These are phyloP conservation scores for Akebia trifoliata DNA, from an alignment of 164 flowering plant genomes.

Conservation along the genomic window DNA sequence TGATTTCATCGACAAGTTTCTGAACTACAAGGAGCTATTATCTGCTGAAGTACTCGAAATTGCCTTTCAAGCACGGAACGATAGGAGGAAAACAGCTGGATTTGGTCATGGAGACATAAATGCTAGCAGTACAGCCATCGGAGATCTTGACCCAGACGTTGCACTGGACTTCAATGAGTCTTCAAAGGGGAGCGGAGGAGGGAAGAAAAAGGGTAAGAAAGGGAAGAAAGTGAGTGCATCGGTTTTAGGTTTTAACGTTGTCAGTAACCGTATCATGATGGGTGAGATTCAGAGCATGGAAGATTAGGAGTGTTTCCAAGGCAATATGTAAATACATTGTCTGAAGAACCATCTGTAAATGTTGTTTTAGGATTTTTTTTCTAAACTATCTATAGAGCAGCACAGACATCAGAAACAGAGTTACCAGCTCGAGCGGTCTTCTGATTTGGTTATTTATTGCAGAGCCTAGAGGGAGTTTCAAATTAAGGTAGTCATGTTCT, in stretches of 20 bases:
- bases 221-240: slow-evolving; percentile 87
- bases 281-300: slow-evolving; percentile 95
- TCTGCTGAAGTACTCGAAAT: slow-evolving; percentile 80
- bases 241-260: slow-evolving; percentile 84
- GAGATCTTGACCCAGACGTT: slow-evolving; percentile 27
- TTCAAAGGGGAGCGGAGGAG: slow-evolving; percentile 50
- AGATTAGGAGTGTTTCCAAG: slow-evolving; percentile 37
- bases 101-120: slow-evolving; percentile 30
- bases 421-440: slow-evolving; percentile 41
- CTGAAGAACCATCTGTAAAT: slow-evolving; percentile 48
- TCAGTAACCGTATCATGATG: slow-evolving; percentile 99
- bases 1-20: slow-evolving; percentile 86
- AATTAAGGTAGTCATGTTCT: no score
- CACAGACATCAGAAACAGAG: slow-evolving; percentile 22
- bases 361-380: slow-evolving; percentile 25
- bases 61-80: slow-evolving; percentile 63
- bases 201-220: slow-evolving; percentile 85
- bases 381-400: slow-evolving; percentile 21
- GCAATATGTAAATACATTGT: slow-evolving; percentile 54
- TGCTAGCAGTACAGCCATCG: slow-evolving; percentile 27
- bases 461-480: no score
- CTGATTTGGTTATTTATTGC: slow-evolving; percentile 12
- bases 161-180: slow-evolving; percentile 33
- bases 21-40: slow-evolving; percentile 80
- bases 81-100: slow-evolving; percentile 27